Base-by-base conservation (phyloP, 2,329 filamentous ascomycete genomes). In the Colletotrichum tabaci region DNA sequence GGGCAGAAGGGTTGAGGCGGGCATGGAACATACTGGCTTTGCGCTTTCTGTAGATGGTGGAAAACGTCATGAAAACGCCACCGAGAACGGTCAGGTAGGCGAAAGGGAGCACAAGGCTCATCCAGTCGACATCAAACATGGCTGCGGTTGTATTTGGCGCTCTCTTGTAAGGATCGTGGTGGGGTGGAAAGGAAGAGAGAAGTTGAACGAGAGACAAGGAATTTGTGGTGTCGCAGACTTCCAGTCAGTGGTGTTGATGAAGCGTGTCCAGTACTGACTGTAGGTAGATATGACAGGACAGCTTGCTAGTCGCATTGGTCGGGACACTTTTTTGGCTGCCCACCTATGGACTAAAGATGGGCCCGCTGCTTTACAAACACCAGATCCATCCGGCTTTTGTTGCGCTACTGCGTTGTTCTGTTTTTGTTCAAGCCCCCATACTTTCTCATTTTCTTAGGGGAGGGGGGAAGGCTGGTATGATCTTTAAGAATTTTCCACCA, bases 41-140 rank as follows among this genome's bases (percentile, higher is more conserved):
- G 82, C 96, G 91, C 85, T 96, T 96, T 78, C 96, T 92, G 84
- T 98, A 98, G 74, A 98, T 90, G 67, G 90, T 94, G 58, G 94
- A 97, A 84, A 99, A 99, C 75, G 94, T 96, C 80, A 93, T 92
- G 76, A 99, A 90, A 46, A 95, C 96, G 78, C 95, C 94, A 78
- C 94, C 88, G 66, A 99, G 91, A 71, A 98, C 93, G 76, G 90
- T 88, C 71, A 99, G 88, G 84, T 99, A 99, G 84, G 94, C 92
- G 79, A 98, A 89, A 72, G 96, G 96, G 78, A 98, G 90, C 79
- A 91, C 87, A 73, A 98, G 92, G 84, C 93, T 93, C 84, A 93
- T 85, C 94, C 94, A 97, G 87, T 97, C 90, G 12, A 74, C 58
- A 56, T 74, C 80, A 69, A 87, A 83, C 86, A 89, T 89, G 71